Base-by-base conservation (phyloP, 2,329 filamentous ascomycete species). In the Byssochlamys sp. region DNA sequence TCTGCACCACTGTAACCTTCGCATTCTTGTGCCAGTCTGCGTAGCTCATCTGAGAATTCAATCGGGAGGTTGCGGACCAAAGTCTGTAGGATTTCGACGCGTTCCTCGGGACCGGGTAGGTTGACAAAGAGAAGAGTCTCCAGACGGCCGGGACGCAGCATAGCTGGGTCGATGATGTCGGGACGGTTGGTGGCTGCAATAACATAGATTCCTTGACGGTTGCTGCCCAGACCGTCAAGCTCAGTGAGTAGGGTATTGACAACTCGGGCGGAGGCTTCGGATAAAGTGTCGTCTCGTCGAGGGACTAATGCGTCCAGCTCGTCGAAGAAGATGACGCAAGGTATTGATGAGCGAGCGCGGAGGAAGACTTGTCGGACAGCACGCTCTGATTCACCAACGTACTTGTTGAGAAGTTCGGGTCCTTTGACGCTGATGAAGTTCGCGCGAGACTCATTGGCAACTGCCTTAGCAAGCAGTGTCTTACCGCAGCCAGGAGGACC, bases 351-450 rank as follows among this genome's bases (percentile, higher is more conserved):
- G 55, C 91, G 84, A 0, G 94, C 94, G 14, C 92, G 87, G 62
- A 86, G 84, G 73, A 99, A 99, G 0, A 97, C 88, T 70, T 95
- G 90, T 25, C 94, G 86, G 1, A 99, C 88, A 0, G 91, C 90
- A 10, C 92, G 87, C 75, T 99, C 94, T 5, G 90, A 95, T 74
- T 99, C 94, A 63, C 94, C 94, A 9, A 99, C 91, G 70, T 92
- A 99, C 74, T 97, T 99, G 79, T 97, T 97, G 52, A 99, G 82
- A 9, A 99, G 80, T 71, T 99, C 94, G 0, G 94, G 94, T 0
- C 94, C 94, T 73, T 96, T 96, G 74, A 99, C 90, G 55, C 90
- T 91, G 73, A 99, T 99, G 78, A 99, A 99, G 73, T 96, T 97
- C 53, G 94, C 94, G 71, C 92, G 90, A 6, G 89, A 91, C 71